Conservation (phyloP, 1,284 basidiomycete genomes). For the Austroboletus novae-zelandiae region DNA sequence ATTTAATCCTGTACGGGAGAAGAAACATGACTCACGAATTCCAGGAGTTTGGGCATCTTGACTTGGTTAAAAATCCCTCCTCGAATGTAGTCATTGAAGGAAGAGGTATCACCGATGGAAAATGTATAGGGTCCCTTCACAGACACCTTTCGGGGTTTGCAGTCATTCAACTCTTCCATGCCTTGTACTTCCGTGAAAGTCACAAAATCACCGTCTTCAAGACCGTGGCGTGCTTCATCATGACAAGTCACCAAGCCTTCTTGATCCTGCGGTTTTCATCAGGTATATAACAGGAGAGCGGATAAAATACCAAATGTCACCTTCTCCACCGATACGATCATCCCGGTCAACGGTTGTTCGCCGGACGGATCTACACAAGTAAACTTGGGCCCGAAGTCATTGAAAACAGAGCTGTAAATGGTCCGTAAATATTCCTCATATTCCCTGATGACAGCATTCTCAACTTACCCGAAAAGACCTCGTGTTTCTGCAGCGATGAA, state of each 20-base stretch:
- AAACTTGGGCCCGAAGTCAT: constrained; percentile 95
- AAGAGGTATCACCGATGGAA: constrained; percentile 86
- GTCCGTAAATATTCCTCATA: constrained; percentile 15
- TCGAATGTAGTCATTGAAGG: constrained; percentile 75
- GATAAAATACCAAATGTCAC: constrained; percentile 37
- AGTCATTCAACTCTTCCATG: constrained; percentile 88
- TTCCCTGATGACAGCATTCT: neutral
- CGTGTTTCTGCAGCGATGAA: constrained; percentile 93
- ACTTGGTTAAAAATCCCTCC: constrained; percentile 98
- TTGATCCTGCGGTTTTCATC: constrained; percentile 50
- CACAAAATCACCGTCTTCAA: constrained; percentile 98
- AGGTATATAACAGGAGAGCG: constrained; percentile 1
- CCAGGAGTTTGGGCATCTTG: constrained; percentile 96
- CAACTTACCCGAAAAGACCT: constrained; percentile 87
- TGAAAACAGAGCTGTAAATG: constrained; percentile 80
- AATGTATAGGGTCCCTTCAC: constrained; percentile 98
- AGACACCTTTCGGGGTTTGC: constrained; percentile 87
- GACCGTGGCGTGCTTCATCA: constrained; percentile 95
- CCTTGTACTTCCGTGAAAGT: constrained; percentile 98
- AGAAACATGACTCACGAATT: constrained; percentile 66
- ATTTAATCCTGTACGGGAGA: neutral
- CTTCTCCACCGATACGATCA: constrained; percentile 91
- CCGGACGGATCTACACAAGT: constrained; percentile 95
- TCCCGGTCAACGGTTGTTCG: constrained; percentile 90
- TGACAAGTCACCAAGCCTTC: constrained; percentile 95